Percentiles rank a stretch among this genome's conserved stretches.
Conservation (phyloP, 2,329 filamentous ascomycete genomes). For the Fusarium veterinarium region DNA sequence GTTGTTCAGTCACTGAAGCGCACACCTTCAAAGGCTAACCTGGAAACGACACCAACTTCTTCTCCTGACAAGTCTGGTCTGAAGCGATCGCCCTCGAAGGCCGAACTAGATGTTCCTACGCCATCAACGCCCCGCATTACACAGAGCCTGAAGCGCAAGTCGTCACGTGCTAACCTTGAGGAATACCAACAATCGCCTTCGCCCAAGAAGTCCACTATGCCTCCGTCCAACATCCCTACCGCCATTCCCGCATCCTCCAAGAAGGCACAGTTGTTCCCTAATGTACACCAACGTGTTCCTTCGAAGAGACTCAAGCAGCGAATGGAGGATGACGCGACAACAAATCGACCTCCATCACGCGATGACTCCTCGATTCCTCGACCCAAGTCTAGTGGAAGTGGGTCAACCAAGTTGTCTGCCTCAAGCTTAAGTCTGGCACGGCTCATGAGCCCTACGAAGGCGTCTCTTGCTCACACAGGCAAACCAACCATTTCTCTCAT, state of each 20-base stretch:
- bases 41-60: slow-evolving; percentile 50
- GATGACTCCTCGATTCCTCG: slow-evolving; percentile 62
- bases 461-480: slow-evolving; percentile 63
- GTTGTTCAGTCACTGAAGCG: slow-evolving; percentile 52
- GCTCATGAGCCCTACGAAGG: slow-evolving; percentile 82
- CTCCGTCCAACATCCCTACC: slow-evolving; percentile 36
- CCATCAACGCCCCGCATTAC: slow-evolving; percentile 56
- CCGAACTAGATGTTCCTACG: slow-evolving; percentile 59
- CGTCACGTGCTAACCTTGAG: slow-evolving; percentile 48
- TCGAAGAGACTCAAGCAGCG: slow-evolving; percentile 79
- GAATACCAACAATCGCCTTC: slow-evolving; percentile 46
- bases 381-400: slow-evolving; percentile 52
- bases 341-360: slow-evolving; percentile 68
- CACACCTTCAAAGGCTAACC: slow-evolving; percentile 60
- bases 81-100: slow-evolving; percentile 68
- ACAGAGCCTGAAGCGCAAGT: slow-evolving; percentile 49
- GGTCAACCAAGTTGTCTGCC: slow-evolving; percentile 50
- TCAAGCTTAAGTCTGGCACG: slow-evolving; percentile 64
- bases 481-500: slow-evolving; percentile 49
- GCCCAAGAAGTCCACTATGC: slow-evolving; percentile 44
- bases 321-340: slow-evolving; percentile 75
- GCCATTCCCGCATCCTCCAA: slow-evolving; percentile 32
- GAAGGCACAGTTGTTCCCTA: slow-evolving; percentile 34
- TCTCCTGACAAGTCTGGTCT: slow-evolving; percentile 54
- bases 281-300: slow-evolving; percentile 48